Conservation (phyloP, 768 basidiomycete genomes). For the Mycena sanguinolenta region DNA sequence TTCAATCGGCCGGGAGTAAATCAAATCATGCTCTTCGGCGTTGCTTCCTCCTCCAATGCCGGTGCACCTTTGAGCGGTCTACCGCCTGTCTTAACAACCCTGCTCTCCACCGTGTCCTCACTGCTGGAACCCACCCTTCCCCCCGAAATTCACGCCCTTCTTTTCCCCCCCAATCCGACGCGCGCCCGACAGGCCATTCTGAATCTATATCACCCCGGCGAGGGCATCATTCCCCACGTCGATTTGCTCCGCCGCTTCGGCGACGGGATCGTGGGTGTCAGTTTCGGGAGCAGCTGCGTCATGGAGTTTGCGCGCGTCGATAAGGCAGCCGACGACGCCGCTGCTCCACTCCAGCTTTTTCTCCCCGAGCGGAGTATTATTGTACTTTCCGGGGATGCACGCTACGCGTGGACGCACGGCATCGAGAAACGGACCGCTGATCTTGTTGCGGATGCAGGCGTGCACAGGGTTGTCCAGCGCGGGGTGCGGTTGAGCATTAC, state of each 20-base stretch:
- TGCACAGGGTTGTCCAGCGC: constrained; percentile 59
- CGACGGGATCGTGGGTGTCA: constrained; percentile 92
- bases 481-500: constrained; percentile 83
- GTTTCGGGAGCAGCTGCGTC: constrained; percentile 82
- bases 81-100: constrained; percentile 65
- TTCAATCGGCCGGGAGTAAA: constrained; percentile 68
- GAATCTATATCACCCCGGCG: constrained; percentile 90
- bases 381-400: constrained; percentile 83
- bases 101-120: constrained; percentile 65
- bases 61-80: constrained; percentile 55
- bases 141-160: constrained; percentile 60
- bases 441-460: constrained; percentile 55
- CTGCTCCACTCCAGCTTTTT: constrained; percentile 57
- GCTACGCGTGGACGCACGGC: constrained; percentile 91
- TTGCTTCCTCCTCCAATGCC: constrained; percentile 19
- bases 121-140: constrained; percentile 68
- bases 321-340: constrained; percentile 30
- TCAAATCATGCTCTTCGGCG: constrained; percentile 90
- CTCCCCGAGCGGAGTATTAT: constrained; percentile 83
- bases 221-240: constrained; percentile 91
- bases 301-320: constrained; percentile 73
- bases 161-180: constrained; percentile 67
- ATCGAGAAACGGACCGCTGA: constrained; percentile 77
- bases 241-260: constrained; percentile 88
- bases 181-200: constrained; percentile 87